Base-by-base conservation (phyloP, 345 rosid genomes). In the Sonneratia alba region DNA sequence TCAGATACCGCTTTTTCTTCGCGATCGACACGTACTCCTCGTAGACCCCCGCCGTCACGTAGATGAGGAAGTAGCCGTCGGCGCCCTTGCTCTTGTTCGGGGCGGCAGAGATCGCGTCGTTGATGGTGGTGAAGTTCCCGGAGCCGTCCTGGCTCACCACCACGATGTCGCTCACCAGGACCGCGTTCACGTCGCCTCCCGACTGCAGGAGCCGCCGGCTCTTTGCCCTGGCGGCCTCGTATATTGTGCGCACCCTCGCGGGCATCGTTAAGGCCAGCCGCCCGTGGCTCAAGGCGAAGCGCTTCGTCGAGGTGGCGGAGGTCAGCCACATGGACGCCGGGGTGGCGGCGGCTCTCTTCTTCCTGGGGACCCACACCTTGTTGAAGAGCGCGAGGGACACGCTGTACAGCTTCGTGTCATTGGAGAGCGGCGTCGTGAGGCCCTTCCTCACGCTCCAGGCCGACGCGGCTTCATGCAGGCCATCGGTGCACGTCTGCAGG, bases 1-100 rank as follows among this genome's bases (percentile, higher is more conserved):
- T 86, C 24, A 89, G 78, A 61, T 85, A 86, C 22, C 69, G 82
- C 83, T 90, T 94, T 68, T 78, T 91, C 76, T 86, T 94, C 3
- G 90, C 67, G 55, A 94, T 79, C 45, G 89, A 76, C 5, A 91
- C 78, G 14, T 88, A 87, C 79, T 91, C 98, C 49, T 89, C 88
- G 66, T 91, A 94, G 38, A 85, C 85, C 37, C 98, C 97, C 0
- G 90, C 82, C 3, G 80, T 82, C 69, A 94, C 74, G 66, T 84
- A 87, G 47, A 94, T 87, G 85, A 94, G 71, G 80, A 85, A 91
- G 77, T 94, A 91, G 15, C 97, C 93, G 2, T 75, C 77, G 9
- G 36, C 56, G n/a, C 85, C 87, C 18, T 79, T 74, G 0, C 87
- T 82, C 3, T 90, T 94, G 51, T 91, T 88, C 11, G 96, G 97